Evolutionary conservation across 139 green algal species (phyloP).

Genomic region (Auxenochlorella pyrenoidosa): DNA sequence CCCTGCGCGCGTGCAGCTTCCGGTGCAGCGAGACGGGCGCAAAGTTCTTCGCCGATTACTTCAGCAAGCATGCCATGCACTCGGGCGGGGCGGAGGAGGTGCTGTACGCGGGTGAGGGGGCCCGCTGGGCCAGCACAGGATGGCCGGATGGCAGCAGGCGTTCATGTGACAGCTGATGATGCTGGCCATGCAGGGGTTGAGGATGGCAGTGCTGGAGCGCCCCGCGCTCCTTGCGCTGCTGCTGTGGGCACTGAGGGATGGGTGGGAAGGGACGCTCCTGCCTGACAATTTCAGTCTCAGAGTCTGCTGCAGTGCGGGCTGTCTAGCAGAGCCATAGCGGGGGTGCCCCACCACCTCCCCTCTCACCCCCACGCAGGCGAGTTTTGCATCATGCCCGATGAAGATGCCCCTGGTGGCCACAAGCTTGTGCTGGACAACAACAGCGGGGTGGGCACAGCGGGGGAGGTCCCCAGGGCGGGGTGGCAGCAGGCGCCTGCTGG

Average conservation of each 20-base stretch:
- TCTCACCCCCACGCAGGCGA: not conserved
- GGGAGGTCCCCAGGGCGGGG: not conserved
- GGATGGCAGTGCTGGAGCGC: no score
- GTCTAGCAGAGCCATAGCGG: not conserved
- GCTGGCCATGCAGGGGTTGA: no score
- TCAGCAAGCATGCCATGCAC: conserved; percentile 55
- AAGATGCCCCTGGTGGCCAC: conserved; percentile 16
- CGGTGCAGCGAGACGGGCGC: conserved; percentile 55
- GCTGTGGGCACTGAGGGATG: no score
- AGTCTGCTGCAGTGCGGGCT: not conserved
- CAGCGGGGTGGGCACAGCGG: not conserved
- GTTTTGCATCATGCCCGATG: conserved; percentile 46
- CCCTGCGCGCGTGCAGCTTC: conserved; percentile 12
- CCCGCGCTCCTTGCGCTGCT: no score
- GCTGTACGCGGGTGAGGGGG: conserved; percentile 43
- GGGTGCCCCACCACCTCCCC: not conserved
- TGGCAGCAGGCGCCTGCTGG: no score
- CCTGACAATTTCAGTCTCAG: no score
- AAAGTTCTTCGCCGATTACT: conserved; percentile 23
- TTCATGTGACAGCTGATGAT: no score
- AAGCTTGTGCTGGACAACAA: conserved; percentile 56
- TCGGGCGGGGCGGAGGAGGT: conserved; percentile 44
- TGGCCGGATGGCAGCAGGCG: no score
- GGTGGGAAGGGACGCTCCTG: no score
- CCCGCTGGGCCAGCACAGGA: no score